phyloP scores from a whole-genome alignment of 2,329 filamentous ascomycete genomes.

The Scedosporium apiospermum region DNA sequence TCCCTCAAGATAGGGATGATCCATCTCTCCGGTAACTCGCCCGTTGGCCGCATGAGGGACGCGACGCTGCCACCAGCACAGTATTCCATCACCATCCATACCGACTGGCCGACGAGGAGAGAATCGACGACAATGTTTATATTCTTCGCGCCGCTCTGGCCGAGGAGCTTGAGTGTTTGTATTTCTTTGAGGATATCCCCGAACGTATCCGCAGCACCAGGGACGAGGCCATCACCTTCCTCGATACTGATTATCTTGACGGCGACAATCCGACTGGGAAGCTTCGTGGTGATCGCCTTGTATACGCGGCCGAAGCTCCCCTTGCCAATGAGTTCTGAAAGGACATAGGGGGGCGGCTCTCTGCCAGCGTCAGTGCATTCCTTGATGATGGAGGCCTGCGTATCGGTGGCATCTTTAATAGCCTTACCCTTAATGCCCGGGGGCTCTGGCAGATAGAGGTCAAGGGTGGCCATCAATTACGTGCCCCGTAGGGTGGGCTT shows the following conservation, averaged over 20 bases:
- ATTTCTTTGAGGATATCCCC: slow-evolving; percentile 62
- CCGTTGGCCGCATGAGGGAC: slow-evolving; percentile 60
- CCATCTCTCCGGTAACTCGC: slow-evolving; percentile 59
- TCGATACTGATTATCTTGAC: slow-evolving; percentile 83
- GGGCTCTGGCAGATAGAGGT: too few species aligned
- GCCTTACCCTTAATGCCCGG: background rate
- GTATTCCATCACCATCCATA: slow-evolving; percentile 86
- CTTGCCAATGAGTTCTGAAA: slow-evolving; percentile 66
- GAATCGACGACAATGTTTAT: slow-evolving; percentile 77
- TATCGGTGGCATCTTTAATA: background rate
- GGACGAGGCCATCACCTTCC: slow-evolving; percentile 59
- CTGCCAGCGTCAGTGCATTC: background rate
- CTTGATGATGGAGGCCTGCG: background rate
- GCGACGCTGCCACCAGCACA: slow-evolving; percentile 77
- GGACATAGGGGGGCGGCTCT: slow-evolving; percentile 36
- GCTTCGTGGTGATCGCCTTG: slow-evolving; percentile 39
- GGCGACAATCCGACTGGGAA: slow-evolving; percentile 48
- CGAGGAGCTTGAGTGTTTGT: slow-evolving; percentile 60
- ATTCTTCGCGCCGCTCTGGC: slow-evolving; percentile 67
- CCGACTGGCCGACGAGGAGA: slow-evolving; percentile 64
- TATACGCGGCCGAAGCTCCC: slow-evolving; percentile 67
- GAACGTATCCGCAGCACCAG: slow-evolving; percentile 56
- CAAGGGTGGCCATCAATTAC: too few species aligned
- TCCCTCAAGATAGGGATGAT: slow-evolving; percentile 59
- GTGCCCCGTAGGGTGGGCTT: too few species aligned